These are phyloP conservation scores for Thielaviopsis euricoi DNA, from an alignment of 2,329 filamentous ascomycete genomes.

Conservation along the genomic window DNA sequence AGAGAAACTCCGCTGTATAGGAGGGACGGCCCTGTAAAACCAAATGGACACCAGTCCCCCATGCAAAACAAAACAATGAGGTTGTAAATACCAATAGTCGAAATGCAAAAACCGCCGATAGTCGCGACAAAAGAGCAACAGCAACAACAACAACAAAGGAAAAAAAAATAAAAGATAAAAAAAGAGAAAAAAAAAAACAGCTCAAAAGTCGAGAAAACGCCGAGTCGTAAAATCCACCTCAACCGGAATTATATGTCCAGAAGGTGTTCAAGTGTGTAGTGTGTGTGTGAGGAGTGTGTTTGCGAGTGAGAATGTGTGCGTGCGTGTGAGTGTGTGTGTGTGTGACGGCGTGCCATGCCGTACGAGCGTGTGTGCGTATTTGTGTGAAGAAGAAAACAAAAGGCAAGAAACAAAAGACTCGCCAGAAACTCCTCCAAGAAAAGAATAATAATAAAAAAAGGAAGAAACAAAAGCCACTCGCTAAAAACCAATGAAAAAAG, in stretches of 20 bases:
- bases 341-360: no score
- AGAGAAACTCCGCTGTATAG: slow-evolving; percentile 7
- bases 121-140: neutral
- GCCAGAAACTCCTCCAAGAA: neutral
- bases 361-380: neutral
- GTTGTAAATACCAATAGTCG: neutral
- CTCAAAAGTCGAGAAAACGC: slow-evolving; percentile 1
- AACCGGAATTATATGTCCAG: no score
- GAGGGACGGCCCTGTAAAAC: slow-evolving; percentile 6
- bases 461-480: slow-evolving; percentile 3
- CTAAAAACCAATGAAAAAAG: slow-evolving; percentile 5
- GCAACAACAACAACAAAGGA: slow-evolving; percentile 1
- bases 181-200: neutral
- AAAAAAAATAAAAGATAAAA: neutral
- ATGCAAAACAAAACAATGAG: slow-evolving; percentile 4
- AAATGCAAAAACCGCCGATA: no score
- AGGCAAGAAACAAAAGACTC: neutral
- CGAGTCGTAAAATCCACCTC: slow-evolving; percentile 1
- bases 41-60: slow-evolving; percentile 4
- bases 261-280: no score
- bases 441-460: slow-evolving; percentile 1
- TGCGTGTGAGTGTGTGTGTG: no score
- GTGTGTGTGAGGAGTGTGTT: no score
- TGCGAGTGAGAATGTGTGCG: no score
- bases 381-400: no score